Base-by-base conservation (phyloP, 495 filamentous ascomycete species). In the Penicillium riverlandense region DNA sequence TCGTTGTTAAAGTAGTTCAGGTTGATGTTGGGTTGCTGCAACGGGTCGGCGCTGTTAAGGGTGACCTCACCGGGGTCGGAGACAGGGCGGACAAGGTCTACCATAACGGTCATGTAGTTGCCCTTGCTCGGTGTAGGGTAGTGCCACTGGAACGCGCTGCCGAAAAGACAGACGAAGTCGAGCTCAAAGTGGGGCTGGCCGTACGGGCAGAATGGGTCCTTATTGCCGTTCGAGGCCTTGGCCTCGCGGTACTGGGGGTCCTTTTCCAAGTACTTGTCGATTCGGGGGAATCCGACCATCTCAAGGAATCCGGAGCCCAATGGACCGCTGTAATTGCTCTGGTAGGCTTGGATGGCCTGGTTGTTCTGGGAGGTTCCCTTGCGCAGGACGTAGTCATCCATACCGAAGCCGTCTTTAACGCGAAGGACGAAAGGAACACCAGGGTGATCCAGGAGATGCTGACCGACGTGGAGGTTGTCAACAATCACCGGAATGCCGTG, bases 171-270 rank as follows among this genome's bases (percentile, higher is more conserved):
- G 37, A 82, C 73, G 44, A 83, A 83, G 54, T 82, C 78, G 41
- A 84, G 67, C 65, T 84, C 78, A 50, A 83, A 82, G 54, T 83
- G 78, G 35, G 79, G 78, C 54, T 83, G 77, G 16, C 72, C 73
- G 29, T 53, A 72, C 7, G 80, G 80, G 6, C 75, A 72, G 50
- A 82, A 80, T 9, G 78, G 78, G 47, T 82, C 79, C 4, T 68
- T 46, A 0, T 71, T 72, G 4, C 71, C 74, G 58, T 79, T 78
- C 4, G 52, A 57, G 16, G 62, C 65, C 50, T 77, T 77, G 29
- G 66, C 63, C 12, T 68, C 62, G 11, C 59, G 61, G 48, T 79
- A 83, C 42, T 69, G 68, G 4, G 66, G 62, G 40, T 66, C 67
- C 14, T 66, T 68, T 42, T 67, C 58, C 7, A 79, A 57, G 13